A percentile compares a stretch with the other conserved stretches of the same genome.
Conservation (phyloP, 768 basidiomycete species). For the Scleroderma citrinum region DNA sequence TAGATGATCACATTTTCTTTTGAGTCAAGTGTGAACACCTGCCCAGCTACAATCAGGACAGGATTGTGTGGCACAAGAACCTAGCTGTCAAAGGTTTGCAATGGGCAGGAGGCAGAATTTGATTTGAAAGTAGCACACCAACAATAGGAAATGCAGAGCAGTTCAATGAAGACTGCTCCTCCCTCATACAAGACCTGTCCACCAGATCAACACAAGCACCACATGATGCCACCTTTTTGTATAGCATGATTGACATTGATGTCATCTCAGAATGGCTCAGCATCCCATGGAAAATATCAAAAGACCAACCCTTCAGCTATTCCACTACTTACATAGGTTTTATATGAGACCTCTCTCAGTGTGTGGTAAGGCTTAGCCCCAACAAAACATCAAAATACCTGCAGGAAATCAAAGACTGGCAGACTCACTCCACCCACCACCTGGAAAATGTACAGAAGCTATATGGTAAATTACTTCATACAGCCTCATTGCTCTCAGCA, state of each 20-base stretch:
- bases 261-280: constrained; percentile 24
- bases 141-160: constrained; percentile 18
- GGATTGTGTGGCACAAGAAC: not conserved
- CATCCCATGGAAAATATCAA: constrained; percentile 26
- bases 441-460: constrained; percentile 31
- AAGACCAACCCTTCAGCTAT: constrained; percentile 22
- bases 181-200: constrained; percentile 19
- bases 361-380: too few relatives aligned
- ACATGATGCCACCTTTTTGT: constrained; percentile 19
- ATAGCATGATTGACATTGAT: constrained; percentile 41
- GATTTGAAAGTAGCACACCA: constrained; percentile 19
- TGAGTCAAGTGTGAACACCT: constrained; percentile 3
- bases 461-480: constrained; percentile 38
- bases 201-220: constrained; percentile 11
- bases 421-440: constrained; percentile 14
- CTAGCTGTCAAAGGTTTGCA: not conserved
- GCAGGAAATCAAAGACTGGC: constrained; percentile 29
- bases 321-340: constrained; percentile 27
- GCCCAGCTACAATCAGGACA: not conserved
- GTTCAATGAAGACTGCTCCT: constrained; percentile 28
- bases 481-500: constrained; percentile 14
- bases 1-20: constrained; percentile 2
- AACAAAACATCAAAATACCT: constrained; percentile 17
- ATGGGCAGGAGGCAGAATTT: constrained; percentile 12
- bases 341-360: constrained; percentile 29